Percentiles rank a stretch among this genome's conserved stretches.
Evolutionary conservation across 106 monocot genomes (phyloP).

Genomic region (Platanthera zijinensis): DNA sequence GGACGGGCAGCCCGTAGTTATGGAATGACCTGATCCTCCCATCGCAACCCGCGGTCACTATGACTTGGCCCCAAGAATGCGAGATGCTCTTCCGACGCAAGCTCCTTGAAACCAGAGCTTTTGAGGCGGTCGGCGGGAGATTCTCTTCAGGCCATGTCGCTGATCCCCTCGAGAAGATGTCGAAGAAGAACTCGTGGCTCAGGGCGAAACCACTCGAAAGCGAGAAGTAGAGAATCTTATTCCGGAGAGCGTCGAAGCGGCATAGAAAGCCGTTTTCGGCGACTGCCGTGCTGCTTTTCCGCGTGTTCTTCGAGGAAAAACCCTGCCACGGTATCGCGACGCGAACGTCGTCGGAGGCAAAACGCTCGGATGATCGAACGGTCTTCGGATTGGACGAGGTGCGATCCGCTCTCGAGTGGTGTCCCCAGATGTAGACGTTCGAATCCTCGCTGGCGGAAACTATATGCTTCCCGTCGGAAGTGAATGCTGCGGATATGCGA

Average conservation of each 20-base stretch:
- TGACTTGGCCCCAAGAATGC: slow-evolving; percentile 85
- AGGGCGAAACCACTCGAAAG: slow-evolving; percentile 26
- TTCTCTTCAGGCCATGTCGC: slow-evolving; percentile 97
- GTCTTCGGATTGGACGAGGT: slow-evolving; percentile 31
- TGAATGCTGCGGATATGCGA: slow-evolving; percentile 82
- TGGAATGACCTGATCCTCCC: slow-evolving; percentile 70
- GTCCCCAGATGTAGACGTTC: slow-evolving; percentile 72
- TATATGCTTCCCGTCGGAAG: slow-evolving; percentile 60
- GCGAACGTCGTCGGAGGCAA: slow-evolving; percentile 38
- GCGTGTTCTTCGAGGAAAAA: neutral
- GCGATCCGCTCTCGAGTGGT: slow-evolving; percentile 17
- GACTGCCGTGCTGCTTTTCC: neutral
- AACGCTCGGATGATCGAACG: slow-evolving; percentile 47
- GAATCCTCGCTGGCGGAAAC: slow-evolving; percentile 84
- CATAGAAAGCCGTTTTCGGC: slow-evolving; percentile 1
- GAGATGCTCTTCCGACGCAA: slow-evolving; percentile 28
- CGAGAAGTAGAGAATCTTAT: neutral
- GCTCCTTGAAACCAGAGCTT: slow-evolving; percentile 24
- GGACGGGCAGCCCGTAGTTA: slow-evolving; percentile 73
- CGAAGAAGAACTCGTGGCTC: slow-evolving; percentile 32
- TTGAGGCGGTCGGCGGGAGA: slow-evolving; percentile 31
- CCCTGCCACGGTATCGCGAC: slow-evolving; percentile 80
- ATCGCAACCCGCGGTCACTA: slow-evolving; percentile 79
- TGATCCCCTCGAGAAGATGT: slow-evolving; percentile 28
- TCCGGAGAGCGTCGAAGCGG: neutral